A percentile compares a stretch with the other conserved stretches of the same genome.
Conservation (phyloP, 305 asterid species). For the Fraxinus nigra region DNA sequence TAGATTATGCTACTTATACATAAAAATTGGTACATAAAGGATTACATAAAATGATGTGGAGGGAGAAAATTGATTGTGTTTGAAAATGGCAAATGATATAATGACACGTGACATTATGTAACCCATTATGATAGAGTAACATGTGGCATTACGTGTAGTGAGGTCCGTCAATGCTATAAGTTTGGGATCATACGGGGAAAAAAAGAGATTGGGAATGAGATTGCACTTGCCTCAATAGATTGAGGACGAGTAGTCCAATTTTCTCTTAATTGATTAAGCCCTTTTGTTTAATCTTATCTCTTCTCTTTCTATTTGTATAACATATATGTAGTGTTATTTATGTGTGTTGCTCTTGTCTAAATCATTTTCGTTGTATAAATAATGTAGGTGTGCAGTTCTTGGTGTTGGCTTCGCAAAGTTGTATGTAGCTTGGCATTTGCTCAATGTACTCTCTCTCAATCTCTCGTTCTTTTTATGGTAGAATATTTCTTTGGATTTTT, state of each 20-base stretch:
- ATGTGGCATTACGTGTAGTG: too few relatives aligned
- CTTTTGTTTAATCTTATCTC: neutral
- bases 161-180: too few relatives aligned
- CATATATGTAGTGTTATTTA: neutral
- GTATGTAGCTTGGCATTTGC: slow-evolving; percentile 88
- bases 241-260: neutral
- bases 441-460: slow-evolving; percentile 46
- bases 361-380: neutral
- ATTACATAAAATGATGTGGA: too few relatives aligned
- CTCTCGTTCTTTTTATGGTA: neutral
- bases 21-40: too few relatives aligned
- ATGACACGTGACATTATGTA: too few relatives aligned
- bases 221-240: neutral
- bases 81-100: too few relatives aligned
- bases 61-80: too few relatives aligned
- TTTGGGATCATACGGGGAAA: too few relatives aligned
- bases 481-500: neutral
- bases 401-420: slow-evolving; percentile 99
- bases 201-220: neutral
- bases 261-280: neutral
- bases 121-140: too few relatives aligned
- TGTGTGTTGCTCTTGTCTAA: neutral
- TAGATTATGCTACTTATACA: too few relatives aligned
- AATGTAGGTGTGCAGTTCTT: slow-evolving; percentile 76
- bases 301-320: neutral